Conservation (phyloP, 495 filamentous ascomycete species). For the Sporormia fimetaria region DNA sequence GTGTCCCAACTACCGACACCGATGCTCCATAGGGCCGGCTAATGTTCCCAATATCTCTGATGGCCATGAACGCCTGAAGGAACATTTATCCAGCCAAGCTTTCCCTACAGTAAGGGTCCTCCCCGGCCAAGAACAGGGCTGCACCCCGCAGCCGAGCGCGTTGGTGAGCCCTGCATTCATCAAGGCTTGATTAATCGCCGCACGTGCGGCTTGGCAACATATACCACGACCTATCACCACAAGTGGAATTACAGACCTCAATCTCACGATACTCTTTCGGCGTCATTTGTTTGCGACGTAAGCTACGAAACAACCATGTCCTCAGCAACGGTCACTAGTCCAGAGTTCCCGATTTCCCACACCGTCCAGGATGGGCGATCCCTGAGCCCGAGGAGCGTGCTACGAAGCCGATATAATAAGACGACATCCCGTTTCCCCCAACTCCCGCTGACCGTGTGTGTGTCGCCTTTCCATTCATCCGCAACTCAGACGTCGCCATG, state of each 20-base stretch:
- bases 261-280: conserved; percentile 5
- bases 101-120: conserved; percentile 2
- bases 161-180: conserved; percentile 3
- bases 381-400: not conserved
- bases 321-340: not conserved
- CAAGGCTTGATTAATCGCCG: conserved; percentile 11
- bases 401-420: conserved; percentile 13
- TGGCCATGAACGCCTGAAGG: not conserved
- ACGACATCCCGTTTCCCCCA: not conserved
- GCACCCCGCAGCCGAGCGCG: conserved; percentile 13
- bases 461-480: not conserved
- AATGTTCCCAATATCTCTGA: conserved; percentile 9
- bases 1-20: conserved; percentile 21
- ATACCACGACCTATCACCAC: conserved; percentile 7
- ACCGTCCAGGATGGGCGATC: not conserved
- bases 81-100: conserved; percentile 15
- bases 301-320: not conserved
- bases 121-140: conserved; percentile 5
- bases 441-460: not conserved
- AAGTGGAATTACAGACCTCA: conserved; percentile 7
- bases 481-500: conserved; percentile 7
- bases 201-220: conserved; percentile 10
- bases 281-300: not conserved
- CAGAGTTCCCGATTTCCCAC: not conserved
- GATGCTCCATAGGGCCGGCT: conserved; percentile 14